These are phyloP conservation scores for Coniochaeta sp. DNA, from an alignment of 2,329 filamentous ascomycete species.

Conservation along the genomic window DNA sequence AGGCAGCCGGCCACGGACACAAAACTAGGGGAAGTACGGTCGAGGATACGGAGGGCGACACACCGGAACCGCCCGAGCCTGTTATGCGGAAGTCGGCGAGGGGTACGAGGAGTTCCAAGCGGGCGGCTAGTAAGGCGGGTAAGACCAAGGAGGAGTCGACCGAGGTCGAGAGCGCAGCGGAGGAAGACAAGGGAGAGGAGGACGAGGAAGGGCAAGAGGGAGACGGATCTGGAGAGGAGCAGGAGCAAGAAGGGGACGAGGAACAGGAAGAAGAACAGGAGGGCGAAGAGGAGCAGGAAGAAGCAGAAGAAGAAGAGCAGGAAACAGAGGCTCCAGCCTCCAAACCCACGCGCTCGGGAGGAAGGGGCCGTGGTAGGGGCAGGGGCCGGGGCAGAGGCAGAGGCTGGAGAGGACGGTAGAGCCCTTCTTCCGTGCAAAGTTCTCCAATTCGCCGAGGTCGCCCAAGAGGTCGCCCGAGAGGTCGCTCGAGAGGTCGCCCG, in stretches of 20 bases:
- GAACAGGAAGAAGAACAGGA: constrained; percentile 23
- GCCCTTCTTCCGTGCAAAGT: constrained; percentile 6
- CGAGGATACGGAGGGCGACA: constrained; percentile 44
- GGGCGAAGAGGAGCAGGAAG: constrained; percentile 21
- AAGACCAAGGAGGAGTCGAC: constrained; percentile 29
- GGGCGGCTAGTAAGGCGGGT: constrained; percentile 31
- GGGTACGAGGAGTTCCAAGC: constrained; percentile 35
- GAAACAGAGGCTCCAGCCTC: constrained; percentile 30
- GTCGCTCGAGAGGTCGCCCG: too few relatives aligned
- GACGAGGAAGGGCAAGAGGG: constrained; percentile 24
- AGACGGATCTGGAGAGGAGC: constrained; percentile 26
- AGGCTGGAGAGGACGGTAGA: constrained; percentile 11
- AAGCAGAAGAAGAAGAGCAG: constrained; percentile 22
- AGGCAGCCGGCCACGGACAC: constrained; percentile 16
- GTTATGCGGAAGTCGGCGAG: constrained; percentile 30
- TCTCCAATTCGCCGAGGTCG: neutral
- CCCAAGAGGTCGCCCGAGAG: too few relatives aligned
- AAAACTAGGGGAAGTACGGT: constrained; percentile 38
- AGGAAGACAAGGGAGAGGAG: constrained; percentile 18
- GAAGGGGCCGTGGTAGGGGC: constrained; percentile 21
- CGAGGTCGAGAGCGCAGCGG: constrained; percentile 22
- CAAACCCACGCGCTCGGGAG: constrained; percentile 26
- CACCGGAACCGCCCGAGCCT: constrained; percentile 22
- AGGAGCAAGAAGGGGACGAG: constrained; percentile 27
- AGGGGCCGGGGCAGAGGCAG: constrained; percentile 23